Conservation (phyloP, 2,329 filamentous ascomycete species). For the Pseudogymnoascus sp. region DNA sequence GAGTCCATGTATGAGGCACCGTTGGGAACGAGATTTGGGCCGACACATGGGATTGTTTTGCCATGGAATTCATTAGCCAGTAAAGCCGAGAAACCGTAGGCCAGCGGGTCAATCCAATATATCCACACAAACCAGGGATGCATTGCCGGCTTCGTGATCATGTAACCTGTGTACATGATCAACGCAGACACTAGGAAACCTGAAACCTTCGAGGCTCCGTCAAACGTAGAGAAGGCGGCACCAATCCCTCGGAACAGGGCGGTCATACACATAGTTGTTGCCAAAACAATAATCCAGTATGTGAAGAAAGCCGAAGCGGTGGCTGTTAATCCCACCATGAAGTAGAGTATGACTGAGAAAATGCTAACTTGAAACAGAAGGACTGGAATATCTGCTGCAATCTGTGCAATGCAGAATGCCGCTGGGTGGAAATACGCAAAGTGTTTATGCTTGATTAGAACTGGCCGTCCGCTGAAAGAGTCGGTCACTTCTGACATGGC, state of each 20-base stretch:
- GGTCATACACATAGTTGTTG: slow-evolving; percentile 48
- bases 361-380: slow-evolving; percentile 46
- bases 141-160: slow-evolving; percentile 54
- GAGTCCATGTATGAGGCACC: slow-evolving; percentile 39
- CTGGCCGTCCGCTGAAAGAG: slow-evolving; percentile 51
- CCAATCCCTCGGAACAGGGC: slow-evolving; percentile 48
- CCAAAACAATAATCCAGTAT: slow-evolving; percentile 46
- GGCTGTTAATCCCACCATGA: slow-evolving; percentile 49
- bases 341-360: slow-evolving; percentile 54
- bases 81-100: slow-evolving; percentile 61
- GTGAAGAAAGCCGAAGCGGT: slow-evolving; percentile 51
- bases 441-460: slow-evolving; percentile 48
- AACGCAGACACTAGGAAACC: slow-evolving; percentile 41
- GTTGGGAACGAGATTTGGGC: slow-evolving; percentile 41
- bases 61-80: slow-evolving; percentile 63
- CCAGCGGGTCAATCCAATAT: slow-evolving; percentile 57
- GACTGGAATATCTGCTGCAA: slow-evolving; percentile 46
- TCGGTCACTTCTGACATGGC: slow-evolving; percentile 59
- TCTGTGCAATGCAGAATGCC: slow-evolving; percentile 49
- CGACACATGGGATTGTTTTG: slow-evolving; percentile 44
- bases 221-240: slow-evolving; percentile 47
- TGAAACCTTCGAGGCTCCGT: slow-evolving; percentile 49
- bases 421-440: slow-evolving; percentile 51
- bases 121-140: slow-evolving; percentile 56
- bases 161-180: slow-evolving; percentile 55